Conservation (phyloP, 305 asterid species). For the Fraxinus nigra region DNA sequence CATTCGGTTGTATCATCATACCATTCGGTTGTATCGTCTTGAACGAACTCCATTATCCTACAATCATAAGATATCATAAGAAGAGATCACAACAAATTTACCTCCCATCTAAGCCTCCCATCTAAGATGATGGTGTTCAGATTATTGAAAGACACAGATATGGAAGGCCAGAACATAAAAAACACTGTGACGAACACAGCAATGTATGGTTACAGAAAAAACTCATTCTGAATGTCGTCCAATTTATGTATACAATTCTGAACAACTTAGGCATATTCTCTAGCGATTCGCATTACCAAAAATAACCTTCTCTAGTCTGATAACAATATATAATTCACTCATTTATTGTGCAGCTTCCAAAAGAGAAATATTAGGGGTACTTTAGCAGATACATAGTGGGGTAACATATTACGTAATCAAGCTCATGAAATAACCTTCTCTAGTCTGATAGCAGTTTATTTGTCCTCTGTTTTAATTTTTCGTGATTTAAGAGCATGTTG, state of each 20-base stretch:
- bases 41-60: neutral
- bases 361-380: neutral
- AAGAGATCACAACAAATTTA: neutral
- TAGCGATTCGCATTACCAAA: neutral
- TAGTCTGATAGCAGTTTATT: neutral
- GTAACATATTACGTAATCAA: neutral
- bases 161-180: neutral
- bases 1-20: neutral
- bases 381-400: neutral
- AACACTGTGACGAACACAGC: neutral
- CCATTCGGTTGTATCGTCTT: neutral
- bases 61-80: neutral
- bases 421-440: neutral
- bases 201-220: neutral
- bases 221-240: neutral
- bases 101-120: neutral
- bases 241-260: too few species aligned
- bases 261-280: neutral
- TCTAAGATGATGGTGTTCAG: neutral
- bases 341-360: neutral
- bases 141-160: neutral
- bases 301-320: neutral
- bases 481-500: neutral
- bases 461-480: neutral
- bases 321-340: neutral